Evolutionary conservation across 768 basidiomycete genomes (phyloP).

Genomic region (Agaricus sinodeliciosus): DNA sequence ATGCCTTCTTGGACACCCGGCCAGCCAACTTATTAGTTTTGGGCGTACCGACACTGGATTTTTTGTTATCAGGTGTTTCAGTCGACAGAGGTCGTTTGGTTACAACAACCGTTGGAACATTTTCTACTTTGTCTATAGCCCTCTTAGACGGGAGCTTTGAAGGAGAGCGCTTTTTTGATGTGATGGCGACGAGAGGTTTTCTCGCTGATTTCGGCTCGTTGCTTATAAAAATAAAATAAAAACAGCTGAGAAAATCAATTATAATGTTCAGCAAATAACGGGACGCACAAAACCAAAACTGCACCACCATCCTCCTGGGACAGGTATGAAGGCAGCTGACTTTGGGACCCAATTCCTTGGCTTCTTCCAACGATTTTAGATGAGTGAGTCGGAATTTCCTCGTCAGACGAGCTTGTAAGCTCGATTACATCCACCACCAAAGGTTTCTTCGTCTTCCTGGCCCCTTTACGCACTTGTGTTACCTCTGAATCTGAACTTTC

Average conservation of each 20-base stretch:
- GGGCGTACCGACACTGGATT: not conserved
- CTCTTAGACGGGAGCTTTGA: not conserved
- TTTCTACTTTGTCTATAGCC: conserved; percentile 13
- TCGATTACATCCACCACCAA: not conserved
- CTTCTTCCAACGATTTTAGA: not conserved
- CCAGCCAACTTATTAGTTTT: conserved; percentile 12
- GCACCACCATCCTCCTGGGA: conserved; percentile 19
- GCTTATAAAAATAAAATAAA: too few relatives aligned
- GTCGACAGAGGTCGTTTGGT: not conserved
- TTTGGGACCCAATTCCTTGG: not conserved
- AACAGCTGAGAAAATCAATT: not conserved
- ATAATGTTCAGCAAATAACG: not conserved
- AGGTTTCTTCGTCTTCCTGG: conserved; percentile 23
- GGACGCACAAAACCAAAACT: conserved; percentile 26
- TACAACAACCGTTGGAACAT: not conserved
- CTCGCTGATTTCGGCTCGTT: conserved; percentile 45
- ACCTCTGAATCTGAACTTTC: conserved; percentile 28
- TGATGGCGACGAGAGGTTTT: conserved; percentile 30
- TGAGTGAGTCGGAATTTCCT: not conserved
- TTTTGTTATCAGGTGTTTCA: not conserved
- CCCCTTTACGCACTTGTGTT: conserved; percentile 14
- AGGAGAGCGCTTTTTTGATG: not conserved
- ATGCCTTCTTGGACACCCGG: conserved; percentile 32
- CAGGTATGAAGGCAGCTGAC: not conserved
- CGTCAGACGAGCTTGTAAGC: conserved; percentile 2